These are phyloP conservation scores for Achaetomiella virescens DNA, from an alignment of 495 filamentous ascomycete genomes.

Conservation along the genomic window DNA sequence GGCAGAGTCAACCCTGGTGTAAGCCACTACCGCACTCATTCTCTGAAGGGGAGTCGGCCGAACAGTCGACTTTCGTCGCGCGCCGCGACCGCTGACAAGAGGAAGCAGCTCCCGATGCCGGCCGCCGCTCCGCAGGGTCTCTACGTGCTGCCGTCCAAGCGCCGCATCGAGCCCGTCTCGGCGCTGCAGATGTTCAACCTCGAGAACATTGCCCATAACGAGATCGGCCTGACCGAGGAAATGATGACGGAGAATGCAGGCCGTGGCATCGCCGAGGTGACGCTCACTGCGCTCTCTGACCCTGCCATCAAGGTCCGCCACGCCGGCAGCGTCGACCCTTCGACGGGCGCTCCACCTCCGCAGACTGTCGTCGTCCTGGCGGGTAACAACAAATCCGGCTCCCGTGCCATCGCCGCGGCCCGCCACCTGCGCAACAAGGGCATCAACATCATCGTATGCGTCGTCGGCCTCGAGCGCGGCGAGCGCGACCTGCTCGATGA, in stretches of 20 bases:
- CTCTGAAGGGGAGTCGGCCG: slow-evolving; percentile 29
- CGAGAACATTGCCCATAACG: slow-evolving; percentile 77
- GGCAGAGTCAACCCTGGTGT: slow-evolving; percentile 44
- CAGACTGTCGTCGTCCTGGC: slow-evolving; percentile 73
- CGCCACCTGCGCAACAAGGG: slow-evolving; percentile 80
- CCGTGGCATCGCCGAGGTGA: slow-evolving; percentile 77
- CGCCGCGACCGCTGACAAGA: slow-evolving; percentile 25
- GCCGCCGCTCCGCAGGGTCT: slow-evolving; percentile 29
- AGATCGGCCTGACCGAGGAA: slow-evolving; percentile 79
- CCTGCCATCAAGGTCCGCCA: slow-evolving; percentile 48
- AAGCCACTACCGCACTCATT: slow-evolving; percentile 28
- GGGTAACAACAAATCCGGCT: slow-evolving; percentile 81
- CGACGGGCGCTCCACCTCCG: slow-evolving; percentile 28
- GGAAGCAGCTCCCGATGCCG: slow-evolving; percentile 25
- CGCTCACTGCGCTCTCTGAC: slow-evolving; percentile 55
- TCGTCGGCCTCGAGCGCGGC: slow-evolving; percentile 74
- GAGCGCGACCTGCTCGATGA: slow-evolving; percentile 59
- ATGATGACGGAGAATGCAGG: slow-evolving; percentile 89
- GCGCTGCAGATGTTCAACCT: slow-evolving; percentile 83
- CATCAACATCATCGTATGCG: slow-evolving; percentile 68
- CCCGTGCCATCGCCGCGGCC: slow-evolving; percentile 75
- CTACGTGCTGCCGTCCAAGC: slow-evolving; percentile 55
- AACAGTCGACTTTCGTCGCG: slow-evolving; percentile 29
- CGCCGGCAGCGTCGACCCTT: slow-evolving; percentile 29
- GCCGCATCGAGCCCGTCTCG: slow-evolving; percentile 71